Evolutionary conservation across 768 basidiomycete species (phyloP), one percentile per base, ranked within the genome.

Genomic region (Collybiopsis luxurians): DNA sequence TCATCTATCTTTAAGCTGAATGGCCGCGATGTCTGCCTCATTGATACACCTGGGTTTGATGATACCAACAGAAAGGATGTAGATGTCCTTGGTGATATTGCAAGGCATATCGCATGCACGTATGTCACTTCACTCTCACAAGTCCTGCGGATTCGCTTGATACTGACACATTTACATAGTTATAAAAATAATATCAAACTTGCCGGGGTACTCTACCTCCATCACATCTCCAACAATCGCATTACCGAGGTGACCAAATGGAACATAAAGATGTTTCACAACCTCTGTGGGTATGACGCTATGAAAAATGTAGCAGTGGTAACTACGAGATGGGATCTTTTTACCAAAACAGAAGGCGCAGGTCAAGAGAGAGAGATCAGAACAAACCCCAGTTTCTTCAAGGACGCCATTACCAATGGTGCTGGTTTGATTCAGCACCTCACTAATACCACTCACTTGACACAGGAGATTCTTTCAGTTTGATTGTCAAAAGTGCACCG

Each of bases 301-400:
- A 75, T 84, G 50, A 68, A 71, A 38, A 82, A 77, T 57, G 79
- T 84, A 24, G 68, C 79, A 28, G 74, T 84, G 58, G 76, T 76
- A 47, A 83, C 83, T 44, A 83, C 73, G 36, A 82, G 78, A 79
- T 83, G 82, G 81, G 75, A 34, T 6, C 31, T 70, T 4, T 68
- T 72, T 57, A 73, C 80, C 38, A 34, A 13, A 40, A 70, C 70
- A 40, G 30, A 73, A 17, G 79, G 78, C 17, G 71, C 71, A 56
- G 67, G 67, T 2, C 71, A 83, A 24, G 83, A 85, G 61, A 56
- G 54, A 0, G 81, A 83, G 60, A 75, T 84, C 5, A 60, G 60
- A 2, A 60, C 60, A 4, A 66, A 69, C 39, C 70, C 71, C 56
- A 72, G 71, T 36, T 84, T 82, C 66, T 84, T 82, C 69, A 80